Evolutionary conservation across 2,329 filamentous ascomycete genomes (phyloP).

Genomic region (Daldinia sp.): DNA sequence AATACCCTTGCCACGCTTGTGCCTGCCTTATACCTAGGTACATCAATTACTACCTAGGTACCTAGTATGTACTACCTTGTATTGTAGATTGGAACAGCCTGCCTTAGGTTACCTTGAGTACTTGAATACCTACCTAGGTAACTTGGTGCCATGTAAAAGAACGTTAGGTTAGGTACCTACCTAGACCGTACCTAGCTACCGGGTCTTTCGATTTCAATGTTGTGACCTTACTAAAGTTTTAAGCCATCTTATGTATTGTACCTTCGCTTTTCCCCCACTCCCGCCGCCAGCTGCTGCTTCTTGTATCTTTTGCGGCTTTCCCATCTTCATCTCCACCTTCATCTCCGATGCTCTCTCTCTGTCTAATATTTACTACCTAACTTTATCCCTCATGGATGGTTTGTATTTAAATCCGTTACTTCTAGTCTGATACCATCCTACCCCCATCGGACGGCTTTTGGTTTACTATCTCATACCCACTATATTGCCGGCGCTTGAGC

Average conservation of each 20-base stretch:
- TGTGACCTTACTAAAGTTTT: constrained; percentile 4
- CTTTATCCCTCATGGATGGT: background rate
- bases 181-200: constrained; percentile 3
- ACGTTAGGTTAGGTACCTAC: background rate
- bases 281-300: constrained; percentile 7
- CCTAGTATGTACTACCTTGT: background rate
- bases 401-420: constrained; percentile 5
- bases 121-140: too few relatives aligned
- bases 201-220: constrained; percentile 3
- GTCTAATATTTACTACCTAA: background rate
- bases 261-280: constrained; percentile 27
- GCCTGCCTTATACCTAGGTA: constrained; percentile 14
- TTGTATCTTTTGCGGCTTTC: constrained; percentile 21
- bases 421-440: constrained; percentile 1
- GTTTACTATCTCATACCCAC: constrained; percentile 11
- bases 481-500: constrained; percentile 12
- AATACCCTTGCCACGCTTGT: constrained; percentile 14
- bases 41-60: too few relatives aligned
- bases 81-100: too few relatives aligned
- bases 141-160: background rate
- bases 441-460: background rate
- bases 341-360: background rate
- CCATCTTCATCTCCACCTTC: constrained; percentile 12
- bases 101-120: too few relatives aligned
- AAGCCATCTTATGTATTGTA: background rate